Evolutionary conservation across 768 basidiomycete species (phyloP).

Genomic region (Podaxis carcinomalis): DNA sequence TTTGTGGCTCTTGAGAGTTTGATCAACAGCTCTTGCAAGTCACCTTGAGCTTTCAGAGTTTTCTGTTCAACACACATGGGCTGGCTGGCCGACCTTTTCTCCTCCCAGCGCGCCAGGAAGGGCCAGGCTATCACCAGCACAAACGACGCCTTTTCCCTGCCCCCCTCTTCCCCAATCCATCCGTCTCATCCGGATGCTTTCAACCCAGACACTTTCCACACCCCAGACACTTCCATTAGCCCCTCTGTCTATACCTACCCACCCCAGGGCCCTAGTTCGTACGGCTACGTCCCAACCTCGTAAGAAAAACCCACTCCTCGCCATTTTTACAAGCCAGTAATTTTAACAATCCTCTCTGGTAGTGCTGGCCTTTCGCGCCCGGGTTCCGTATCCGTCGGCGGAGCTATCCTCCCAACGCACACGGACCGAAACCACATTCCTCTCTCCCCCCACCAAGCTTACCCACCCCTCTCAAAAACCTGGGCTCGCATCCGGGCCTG

Average conservation of each 20-base stretch:
- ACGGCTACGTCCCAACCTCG: conserved; percentile 60
- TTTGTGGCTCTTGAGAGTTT: neutral
- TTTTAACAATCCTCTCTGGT: conserved; percentile 13
- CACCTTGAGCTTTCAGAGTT: neutral
- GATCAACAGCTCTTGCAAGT: neutral
- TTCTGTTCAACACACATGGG: conserved; percentile 44
- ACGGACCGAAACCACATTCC: conserved; percentile 46
- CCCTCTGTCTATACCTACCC: conserved; percentile 71
- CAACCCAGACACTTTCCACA: conserved; percentile 46
- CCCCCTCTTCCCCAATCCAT: conserved; percentile 60
- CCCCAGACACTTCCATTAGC: conserved; percentile 43
- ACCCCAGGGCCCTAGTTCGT: conserved; percentile 53
- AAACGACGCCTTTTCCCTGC: conserved; percentile 85
- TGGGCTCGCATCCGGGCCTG: conserved; percentile 84
- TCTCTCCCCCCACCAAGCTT: conserved; percentile 38
- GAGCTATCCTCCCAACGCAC: conserved; percentile 67
- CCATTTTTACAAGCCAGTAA: neutral
- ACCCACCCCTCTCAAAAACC: conserved; percentile 78
- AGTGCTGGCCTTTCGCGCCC: conserved; percentile 36
- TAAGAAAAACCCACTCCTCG: conserved; percentile 25
- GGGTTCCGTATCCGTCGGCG: conserved; percentile 27
- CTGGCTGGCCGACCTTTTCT: conserved; percentile 70
- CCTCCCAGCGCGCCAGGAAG: conserved; percentile 45
- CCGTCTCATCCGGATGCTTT: conserved; percentile 53
- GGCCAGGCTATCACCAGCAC: conserved; percentile 73